Conservation (phyloP, 176 grass and related monocot species). For the Metroxylon sagu region DNA sequence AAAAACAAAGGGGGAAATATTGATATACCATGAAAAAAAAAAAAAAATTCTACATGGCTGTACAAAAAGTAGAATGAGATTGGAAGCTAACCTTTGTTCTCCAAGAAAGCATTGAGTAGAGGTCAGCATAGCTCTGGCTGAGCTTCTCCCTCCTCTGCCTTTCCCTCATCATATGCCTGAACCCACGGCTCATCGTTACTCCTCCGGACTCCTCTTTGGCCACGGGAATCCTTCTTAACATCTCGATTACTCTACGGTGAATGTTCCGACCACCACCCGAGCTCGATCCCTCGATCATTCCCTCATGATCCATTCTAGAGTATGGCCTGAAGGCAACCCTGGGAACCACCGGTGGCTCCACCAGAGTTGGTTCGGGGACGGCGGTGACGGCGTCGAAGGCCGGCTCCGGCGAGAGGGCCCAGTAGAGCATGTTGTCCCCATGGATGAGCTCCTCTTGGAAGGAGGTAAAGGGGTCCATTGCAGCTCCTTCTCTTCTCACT, state of each 20-base stretch:
- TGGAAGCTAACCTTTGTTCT: conserved; percentile 48
- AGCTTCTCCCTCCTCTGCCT: conserved; percentile 86
- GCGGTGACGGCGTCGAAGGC: conserved; percentile 30
- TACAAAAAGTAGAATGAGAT: too few relatives aligned
- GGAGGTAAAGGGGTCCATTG: conserved; percentile 48
- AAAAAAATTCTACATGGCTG: too few relatives aligned
- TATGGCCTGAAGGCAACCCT: conserved; percentile 39
- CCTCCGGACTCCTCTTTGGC: background rate
- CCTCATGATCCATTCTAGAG: background rate
- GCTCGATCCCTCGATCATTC: background rate
- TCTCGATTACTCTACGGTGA: conserved; percentile 25
- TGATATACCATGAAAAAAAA: too few relatives aligned
- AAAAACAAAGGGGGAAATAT: too few relatives aligned
- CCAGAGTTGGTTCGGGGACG: background rate
- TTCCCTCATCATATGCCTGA: conserved; percentile 97
- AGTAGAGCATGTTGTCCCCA: conserved; percentile 6
- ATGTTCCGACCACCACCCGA: conserved; percentile 10
- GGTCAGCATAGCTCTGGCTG: conserved; percentile 91
- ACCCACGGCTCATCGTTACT: conserved; percentile 62
- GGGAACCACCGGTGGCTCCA: background rate
- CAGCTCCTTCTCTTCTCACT: conserved; percentile 17
- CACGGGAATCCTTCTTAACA: conserved; percentile 23
- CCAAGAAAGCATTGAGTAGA: conserved; percentile 51
- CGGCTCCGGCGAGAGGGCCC: conserved; percentile 46
- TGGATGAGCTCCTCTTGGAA: conserved; percentile 52